These are phyloP conservation scores for Leavenworthia alabamica DNA, from an alignment of 345 rosid genomes.

Conservation along the genomic window DNA sequence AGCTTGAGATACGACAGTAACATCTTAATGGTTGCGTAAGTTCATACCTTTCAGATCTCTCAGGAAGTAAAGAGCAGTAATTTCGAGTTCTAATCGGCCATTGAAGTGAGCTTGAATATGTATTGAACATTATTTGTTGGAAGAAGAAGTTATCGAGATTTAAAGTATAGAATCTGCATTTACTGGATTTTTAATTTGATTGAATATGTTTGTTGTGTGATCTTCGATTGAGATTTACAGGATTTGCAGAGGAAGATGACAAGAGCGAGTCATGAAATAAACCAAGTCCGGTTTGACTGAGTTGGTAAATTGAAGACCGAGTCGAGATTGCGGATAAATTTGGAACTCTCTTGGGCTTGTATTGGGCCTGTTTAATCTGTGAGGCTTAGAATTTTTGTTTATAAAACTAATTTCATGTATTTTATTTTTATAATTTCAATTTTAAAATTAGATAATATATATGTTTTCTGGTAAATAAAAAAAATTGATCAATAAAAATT, in stretches of 20 bases:
- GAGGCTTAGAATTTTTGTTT: slow-evolving; percentile 4
- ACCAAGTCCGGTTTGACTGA: slow-evolving; percentile 2
- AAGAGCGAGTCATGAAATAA: neutral
- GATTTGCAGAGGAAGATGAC: slow-evolving; percentile 19
- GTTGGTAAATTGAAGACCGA: slow-evolving; percentile 4
- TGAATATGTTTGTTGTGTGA: slow-evolving; percentile 8
- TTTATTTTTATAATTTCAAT: no score
- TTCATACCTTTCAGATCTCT: slow-evolving; percentile 41
- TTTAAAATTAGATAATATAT: no score
- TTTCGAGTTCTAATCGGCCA: slow-evolving; percentile 43
- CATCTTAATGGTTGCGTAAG: slow-evolving; percentile 11
- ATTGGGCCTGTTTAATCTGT: neutral
- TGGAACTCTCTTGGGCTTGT: neutral
- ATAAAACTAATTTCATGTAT: no score
- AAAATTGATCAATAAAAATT: no score
- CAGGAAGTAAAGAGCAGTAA: slow-evolving; percentile 39
- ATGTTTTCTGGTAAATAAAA: no score
- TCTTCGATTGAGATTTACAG: slow-evolving; percentile 12
- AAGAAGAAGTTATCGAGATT: neutral
- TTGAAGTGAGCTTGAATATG: slow-evolving; percentile 43
- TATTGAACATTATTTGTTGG: slow-evolving; percentile 38
- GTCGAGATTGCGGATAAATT: neutral
- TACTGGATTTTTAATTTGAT: neutral
- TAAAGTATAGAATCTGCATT: neutral
- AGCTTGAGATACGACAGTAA: slow-evolving; percentile 30